Conservation (phyloP, 129 eudicot genomes). For the Escallonia rubra region DNA sequence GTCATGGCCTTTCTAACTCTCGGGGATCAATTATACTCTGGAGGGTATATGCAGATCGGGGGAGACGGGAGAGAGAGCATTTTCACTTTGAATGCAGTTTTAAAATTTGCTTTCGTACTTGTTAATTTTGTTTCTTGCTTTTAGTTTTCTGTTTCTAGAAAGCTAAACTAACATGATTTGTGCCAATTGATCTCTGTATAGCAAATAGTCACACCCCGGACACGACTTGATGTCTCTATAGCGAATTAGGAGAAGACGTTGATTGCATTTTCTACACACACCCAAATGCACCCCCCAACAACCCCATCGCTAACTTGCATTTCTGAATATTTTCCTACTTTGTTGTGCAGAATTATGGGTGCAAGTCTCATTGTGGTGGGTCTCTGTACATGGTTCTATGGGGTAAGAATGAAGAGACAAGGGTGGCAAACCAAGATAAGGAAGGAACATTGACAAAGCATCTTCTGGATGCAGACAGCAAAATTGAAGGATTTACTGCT, state of each 20-base stretch:
- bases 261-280: not conserved
- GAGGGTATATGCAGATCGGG: conserved; percentile 31
- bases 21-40: conserved; percentile 72
- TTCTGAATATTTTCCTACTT: not conserved
- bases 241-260: no score
- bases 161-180: no score
- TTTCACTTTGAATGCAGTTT: no score
- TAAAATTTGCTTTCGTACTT: no score
- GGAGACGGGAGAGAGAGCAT: no score
- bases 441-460: conserved; percentile 46
- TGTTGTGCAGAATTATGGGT: conserved; percentile 61
- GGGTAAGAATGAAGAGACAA: conserved; percentile 79
- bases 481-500: conserved; percentile 17
- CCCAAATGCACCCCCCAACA: not conserved
- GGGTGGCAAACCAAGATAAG: conserved; percentile 24
- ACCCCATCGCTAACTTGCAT: not conserved
- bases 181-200: no score
- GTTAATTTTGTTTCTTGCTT: no score
- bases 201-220: no score
- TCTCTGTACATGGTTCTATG: conserved; percentile 68
- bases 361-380: conserved; percentile 62
- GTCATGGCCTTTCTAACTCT: conserved; percentile 66
- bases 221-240: no score
- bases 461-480: conserved; percentile 42
- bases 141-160: no score